Evolutionary conservation across 345 rosid genomes (phyloP).

Genomic region (Rhizophora apiculata): DNA sequence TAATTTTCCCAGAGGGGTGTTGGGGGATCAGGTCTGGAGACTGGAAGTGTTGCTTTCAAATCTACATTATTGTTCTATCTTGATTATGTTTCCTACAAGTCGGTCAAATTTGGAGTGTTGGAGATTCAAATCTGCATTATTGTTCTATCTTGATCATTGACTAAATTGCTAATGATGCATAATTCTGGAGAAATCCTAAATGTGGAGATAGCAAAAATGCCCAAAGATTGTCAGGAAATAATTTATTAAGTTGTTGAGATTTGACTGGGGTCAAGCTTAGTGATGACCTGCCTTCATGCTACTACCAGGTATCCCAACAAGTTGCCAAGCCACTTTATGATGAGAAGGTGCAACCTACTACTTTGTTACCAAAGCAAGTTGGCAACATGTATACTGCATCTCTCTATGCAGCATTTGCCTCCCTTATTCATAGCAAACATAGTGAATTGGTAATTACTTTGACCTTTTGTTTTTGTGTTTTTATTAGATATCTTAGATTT

Average conservation of each 20-base stretch:
- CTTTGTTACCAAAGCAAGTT: slow-evolving; percentile 92
- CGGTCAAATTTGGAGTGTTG: neutral
- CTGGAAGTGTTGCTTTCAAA: neutral
- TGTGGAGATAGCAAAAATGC: too few species aligned
- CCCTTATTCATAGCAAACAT: slow-evolving; percentile 79
- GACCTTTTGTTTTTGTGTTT: neutral
- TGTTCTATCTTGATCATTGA: neutral
- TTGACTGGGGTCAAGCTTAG: neutral
- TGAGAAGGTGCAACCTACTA: slow-evolving; percentile 78
- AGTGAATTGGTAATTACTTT: slow-evolving; percentile 58
- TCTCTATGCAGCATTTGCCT: slow-evolving; percentile 88
- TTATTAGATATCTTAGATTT: neutral
- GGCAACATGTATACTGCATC: slow-evolving; percentile 99
- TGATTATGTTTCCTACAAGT: too few species aligned
- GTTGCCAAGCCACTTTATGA: slow-evolving; percentile 86
- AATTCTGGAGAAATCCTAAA: neutral
- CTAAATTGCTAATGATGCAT: neutral
- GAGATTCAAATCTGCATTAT: neutral
- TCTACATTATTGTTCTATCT: too few species aligned
- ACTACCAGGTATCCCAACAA: slow-evolving; percentile 77
- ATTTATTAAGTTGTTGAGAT: neutral
- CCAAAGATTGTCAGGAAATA: neutral
- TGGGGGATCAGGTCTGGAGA: neutral
- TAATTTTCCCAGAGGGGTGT: neutral
- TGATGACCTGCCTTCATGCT: slow-evolving; percentile 13